Evolutionary conservation across 805 yeast genomes (phyloP).

Genomic region (Metschnikowia lachancei): DNA sequence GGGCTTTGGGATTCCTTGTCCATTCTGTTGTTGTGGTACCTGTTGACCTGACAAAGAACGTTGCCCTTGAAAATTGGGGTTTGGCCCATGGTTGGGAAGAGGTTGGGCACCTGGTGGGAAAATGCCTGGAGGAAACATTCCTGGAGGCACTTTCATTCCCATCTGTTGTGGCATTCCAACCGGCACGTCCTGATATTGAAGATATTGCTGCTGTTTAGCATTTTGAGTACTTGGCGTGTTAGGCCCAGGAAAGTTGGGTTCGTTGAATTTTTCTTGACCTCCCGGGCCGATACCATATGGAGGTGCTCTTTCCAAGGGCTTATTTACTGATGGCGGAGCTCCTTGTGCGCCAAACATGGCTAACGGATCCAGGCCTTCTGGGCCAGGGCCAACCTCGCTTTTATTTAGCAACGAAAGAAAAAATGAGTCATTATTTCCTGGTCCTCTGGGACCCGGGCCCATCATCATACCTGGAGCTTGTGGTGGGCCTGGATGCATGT

Average conservation of each 20-base stretch:
- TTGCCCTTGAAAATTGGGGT: conserved; percentile 9
- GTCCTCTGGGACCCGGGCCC: conserved; percentile 4
- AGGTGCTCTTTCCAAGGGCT: background rate
- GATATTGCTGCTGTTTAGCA: conserved; percentile 1
- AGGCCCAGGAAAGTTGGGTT: background rate
- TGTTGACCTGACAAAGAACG: conserved; percentile 9
- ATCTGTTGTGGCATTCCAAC: conserved; percentile 6
- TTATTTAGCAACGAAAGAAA: conserved; percentile 47
- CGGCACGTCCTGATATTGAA: conserved; percentile 4
- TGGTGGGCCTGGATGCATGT: conserved; percentile 5
- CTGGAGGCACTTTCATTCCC: conserved; percentile 10
- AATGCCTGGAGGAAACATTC: conserved; percentile 21
- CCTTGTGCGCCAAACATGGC: background rate
- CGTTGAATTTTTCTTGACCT: background rate
- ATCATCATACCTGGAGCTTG: conserved; percentile 6
- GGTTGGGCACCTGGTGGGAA: conserved; percentile 29
- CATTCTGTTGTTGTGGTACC: conserved; percentile 17
- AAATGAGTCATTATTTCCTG: conserved; percentile 39
- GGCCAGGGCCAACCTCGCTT: conserved; percentile 16
- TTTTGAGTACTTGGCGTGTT: conserved; percentile 2
- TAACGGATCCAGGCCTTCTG: background rate
- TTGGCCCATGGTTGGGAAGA: conserved; percentile 2
- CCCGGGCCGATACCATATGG: background rate
- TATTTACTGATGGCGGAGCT: background rate
- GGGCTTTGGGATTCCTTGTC: background rate